Evolutionary conservation across 2,329 filamentous ascomycete genomes (phyloP).

Genomic region (Esteya vermicola): DNA sequence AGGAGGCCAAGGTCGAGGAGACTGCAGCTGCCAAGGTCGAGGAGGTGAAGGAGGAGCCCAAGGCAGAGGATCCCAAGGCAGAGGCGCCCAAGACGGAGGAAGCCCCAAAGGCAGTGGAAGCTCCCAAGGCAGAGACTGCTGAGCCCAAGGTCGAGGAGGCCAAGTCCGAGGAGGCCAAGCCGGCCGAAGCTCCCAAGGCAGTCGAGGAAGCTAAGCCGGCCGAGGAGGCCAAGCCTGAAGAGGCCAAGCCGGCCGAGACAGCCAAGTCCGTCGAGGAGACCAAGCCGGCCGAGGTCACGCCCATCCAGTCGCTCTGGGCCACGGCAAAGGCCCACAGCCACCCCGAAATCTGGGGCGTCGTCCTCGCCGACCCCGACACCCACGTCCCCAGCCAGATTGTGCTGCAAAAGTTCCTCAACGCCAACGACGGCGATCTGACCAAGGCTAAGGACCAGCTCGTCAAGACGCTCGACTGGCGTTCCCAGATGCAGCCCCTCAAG

Average conservation of each 20-base stretch:
- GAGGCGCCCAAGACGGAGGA: background rate
- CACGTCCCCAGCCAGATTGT: conserved; percentile 70
- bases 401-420: conserved; percentile 85
- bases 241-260: conserved; percentile 2
- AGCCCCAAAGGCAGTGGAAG: too few species aligned
- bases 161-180: conserved; percentile 2
- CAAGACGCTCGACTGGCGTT: conserved; percentile 72
- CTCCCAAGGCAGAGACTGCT: too few species aligned
- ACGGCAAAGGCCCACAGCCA: conserved; percentile 27
- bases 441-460: conserved; percentile 66
- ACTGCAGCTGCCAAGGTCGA: background rate
- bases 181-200: conserved; percentile 6
- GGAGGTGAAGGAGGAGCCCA: background rate
- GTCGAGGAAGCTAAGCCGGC: background rate
- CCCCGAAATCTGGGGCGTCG: conserved; percentile 77
- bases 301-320: conserved; percentile 14
- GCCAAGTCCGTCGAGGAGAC: background rate
- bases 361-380: conserved; percentile 35
- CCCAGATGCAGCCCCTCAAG: conserved; percentile 56
- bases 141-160: background rate
- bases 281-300: conserved; percentile 1
- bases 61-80: background rate
- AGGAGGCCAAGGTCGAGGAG: background rate
- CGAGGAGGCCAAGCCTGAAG: background rate
- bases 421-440: conserved; percentile 63